These are phyloP conservation scores for Diospyros lotus DNA, from an alignment of 148 eudicot genomes.

Conservation along the genomic window DNA sequence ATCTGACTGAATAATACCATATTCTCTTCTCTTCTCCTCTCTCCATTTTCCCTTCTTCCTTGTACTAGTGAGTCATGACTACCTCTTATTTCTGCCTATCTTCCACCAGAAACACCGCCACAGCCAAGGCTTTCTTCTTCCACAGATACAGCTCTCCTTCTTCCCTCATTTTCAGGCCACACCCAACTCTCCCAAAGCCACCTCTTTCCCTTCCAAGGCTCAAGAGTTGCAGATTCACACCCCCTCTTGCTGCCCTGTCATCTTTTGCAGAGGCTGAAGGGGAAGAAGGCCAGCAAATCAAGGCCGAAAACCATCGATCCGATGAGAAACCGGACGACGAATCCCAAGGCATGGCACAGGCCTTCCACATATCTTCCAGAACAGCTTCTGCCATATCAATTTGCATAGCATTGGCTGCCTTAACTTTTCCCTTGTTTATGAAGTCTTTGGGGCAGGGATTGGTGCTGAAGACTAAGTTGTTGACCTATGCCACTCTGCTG, in stretches of 20 bases:
- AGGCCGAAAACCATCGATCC: constrained; percentile 19
- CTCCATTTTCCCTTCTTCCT: constrained; percentile 1
- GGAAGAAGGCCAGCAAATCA: constrained; percentile 24
- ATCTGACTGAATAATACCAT: constrained; percentile 34
- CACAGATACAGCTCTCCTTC: constrained; percentile 19
- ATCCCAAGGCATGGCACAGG: constrained; percentile 75
- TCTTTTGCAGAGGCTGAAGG: constrained; percentile 68
- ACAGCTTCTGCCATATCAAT: constrained; percentile 71
- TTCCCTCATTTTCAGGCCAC: constrained; percentile 26
- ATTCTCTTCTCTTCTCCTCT: constrained; percentile 10
- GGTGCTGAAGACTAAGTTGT: constrained; percentile 51
- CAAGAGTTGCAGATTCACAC: constrained; percentile 27
- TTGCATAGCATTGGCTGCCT: constrained; percentile 80
- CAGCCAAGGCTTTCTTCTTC: constrained; percentile 23
- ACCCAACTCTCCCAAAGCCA: constrained; percentile 24
- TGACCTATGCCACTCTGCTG: constrained; percentile 67
- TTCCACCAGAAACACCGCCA: constrained; percentile 45
- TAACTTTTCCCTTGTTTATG: constrained; percentile 71
- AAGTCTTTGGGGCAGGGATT: constrained; percentile 55
- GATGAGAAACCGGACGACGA: constrained; percentile 21
- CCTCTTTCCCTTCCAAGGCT: constrained; percentile 35
- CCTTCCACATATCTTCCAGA: constrained; percentile 65
- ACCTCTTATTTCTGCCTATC: constrained; percentile 51
- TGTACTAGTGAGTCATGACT: constrained; percentile 37
- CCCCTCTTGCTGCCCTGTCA: constrained; percentile 61